phyloP scores from a whole-genome alignment of 768 basidiomycete genomes.

The Rhizopogon sp. region DNA sequence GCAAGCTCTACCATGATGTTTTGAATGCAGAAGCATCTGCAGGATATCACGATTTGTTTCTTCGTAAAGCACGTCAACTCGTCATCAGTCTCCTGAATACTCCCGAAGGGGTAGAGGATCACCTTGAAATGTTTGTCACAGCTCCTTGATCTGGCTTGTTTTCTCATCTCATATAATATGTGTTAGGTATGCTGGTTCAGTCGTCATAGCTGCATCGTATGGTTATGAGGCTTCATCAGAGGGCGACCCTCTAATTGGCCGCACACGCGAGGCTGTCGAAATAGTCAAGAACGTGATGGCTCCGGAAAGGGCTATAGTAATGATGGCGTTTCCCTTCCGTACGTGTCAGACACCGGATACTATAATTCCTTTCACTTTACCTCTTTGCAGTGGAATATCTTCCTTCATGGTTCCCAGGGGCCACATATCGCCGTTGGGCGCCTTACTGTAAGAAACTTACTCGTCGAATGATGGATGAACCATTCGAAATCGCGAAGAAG shows the following conservation, averaged over 20 bases:
- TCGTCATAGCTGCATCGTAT: conserved; percentile 12
- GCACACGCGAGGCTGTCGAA: background rate
- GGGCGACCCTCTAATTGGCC: background rate
- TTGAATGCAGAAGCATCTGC: conserved; percentile 7
- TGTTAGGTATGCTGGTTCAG: conserved; percentile 15
- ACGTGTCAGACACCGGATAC: background rate
- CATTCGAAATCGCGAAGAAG: conserved; percentile 19
- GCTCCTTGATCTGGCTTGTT: background rate
- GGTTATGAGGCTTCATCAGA: conserved; percentile 1
- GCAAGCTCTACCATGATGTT: conserved; percentile 15
- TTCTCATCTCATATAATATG: background rate
- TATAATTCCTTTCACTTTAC: background rate
- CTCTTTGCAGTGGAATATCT: conserved; percentile 2
- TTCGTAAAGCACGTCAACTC: conserved; percentile 6
- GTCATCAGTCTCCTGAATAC: conserved; percentile 2
- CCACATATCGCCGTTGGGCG: background rate
- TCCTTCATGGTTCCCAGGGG: conserved; percentile 9
- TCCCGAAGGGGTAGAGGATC: background rate
- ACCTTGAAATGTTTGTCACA: conserved; percentile 8
- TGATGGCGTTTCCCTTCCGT: conserved; percentile 7
- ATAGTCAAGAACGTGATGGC: background rate
- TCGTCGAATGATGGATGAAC: conserved; percentile 9
- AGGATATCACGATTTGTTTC: conserved; percentile 6
- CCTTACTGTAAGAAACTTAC: background rate
- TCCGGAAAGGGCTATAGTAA: conserved; percentile 1